A percentile compares a stretch with the other conserved stretches of the same genome.
Evolutionary conservation across 306 rosid genomes (phyloP).

Genomic region (cucumber (Cucumis sativus)): Cucumber_9930_V3 NC_026656.2:24422001-24422500

Average conservation of each 20-base stretch:
- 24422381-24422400: slow-evolving; percentile 66
- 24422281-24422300: slow-evolving; percentile 62
- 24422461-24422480: slow-evolving; percentile 82
- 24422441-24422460: slow-evolving; percentile 89
- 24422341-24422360: slow-evolving; percentile 41
- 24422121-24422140: slow-evolving; percentile 12
- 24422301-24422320: slow-evolving; percentile 37
- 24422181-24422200: slow-evolving; percentile 51
- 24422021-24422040: slow-evolving; percentile 51
- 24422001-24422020: slow-evolving; percentile 35
- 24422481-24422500: slow-evolving; percentile 88
- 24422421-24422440: slow-evolving; percentile 65
- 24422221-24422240: slow-evolving; percentile 27
- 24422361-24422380: slow-evolving; percentile 65
- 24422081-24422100: slow-evolving; percentile 55
- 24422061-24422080: slow-evolving; percentile 37
- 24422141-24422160: background rate
- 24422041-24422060: slow-evolving; percentile 51
- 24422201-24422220: slow-evolving; percentile 31
- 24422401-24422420: slow-evolving; percentile 63
- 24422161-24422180: slow-evolving; percentile 36
- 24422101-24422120: slow-evolving; percentile 59
- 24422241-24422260: background rate
- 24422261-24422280: slow-evolving; percentile 24
- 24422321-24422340: slow-evolving; percentile 42